Conservation (phyloP, 2,329 filamentous ascomycete genomes). For the Hypoxylon sp. region DNA sequence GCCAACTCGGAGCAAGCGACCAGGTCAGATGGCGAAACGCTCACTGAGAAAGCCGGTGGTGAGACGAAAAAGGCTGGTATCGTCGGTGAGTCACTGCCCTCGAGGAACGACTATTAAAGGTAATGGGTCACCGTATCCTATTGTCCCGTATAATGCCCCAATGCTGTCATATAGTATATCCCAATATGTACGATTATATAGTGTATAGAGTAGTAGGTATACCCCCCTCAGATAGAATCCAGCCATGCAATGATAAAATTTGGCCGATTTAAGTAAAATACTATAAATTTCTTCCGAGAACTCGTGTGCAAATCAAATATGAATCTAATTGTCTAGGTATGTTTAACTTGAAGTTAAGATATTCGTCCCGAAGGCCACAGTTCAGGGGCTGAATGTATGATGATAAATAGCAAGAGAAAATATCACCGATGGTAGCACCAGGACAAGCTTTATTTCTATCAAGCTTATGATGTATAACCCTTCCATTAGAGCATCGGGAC, state of each 20-base stretch:
- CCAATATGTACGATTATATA: not conserved
- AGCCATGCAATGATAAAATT: not conserved
- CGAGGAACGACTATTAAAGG: not conserved
- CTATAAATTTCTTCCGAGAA: not conserved
- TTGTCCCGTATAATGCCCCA: not conserved
- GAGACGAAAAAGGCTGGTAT: not conserved
- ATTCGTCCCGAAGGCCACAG: no score
- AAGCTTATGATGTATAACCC: no score
- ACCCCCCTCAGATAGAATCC: conserved; percentile 8
- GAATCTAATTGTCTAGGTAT: no score
- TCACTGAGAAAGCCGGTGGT: conserved; percentile 23
- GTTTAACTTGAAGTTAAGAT: no score
- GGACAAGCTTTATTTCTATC: no score
- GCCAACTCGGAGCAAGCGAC: conserved; percentile 8
- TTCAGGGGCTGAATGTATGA: no score
- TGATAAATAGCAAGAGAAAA: no score
- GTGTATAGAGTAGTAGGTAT: conserved; percentile 1
- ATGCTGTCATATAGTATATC: conserved; percentile 3
- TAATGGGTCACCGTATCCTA: not conserved
- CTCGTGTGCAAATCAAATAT: not conserved
- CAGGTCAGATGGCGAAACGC: conserved; percentile 37
- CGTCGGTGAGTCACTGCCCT: not conserved
- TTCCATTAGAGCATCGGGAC: no score
- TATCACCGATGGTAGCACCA: no score
- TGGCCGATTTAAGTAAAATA: not conserved